Conservation (phyloP, 1,139 yeast genomes). For the Hemisphaericaspora xylofermentans region DNA sequence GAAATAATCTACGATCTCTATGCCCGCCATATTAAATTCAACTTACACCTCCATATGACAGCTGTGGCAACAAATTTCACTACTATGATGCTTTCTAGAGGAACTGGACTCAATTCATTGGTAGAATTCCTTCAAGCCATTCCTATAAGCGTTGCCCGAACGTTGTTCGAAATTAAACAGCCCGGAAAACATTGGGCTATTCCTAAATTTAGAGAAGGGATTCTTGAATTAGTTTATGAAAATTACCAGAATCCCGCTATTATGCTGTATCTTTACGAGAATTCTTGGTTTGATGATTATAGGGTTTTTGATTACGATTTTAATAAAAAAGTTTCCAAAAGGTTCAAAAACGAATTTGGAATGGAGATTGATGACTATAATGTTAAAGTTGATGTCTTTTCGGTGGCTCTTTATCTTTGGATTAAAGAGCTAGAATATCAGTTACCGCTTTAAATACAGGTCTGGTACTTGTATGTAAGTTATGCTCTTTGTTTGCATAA, state of each 20-base stretch:
- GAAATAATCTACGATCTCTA: constrained; percentile 6
- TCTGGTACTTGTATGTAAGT: not conserved
- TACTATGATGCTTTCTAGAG: not conserved
- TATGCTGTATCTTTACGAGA: not conserved
- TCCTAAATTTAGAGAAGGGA: constrained; percentile 1
- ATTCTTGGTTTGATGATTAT: constrained; percentile 5
- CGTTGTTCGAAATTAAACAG: not conserved
- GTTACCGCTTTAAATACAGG: constrained; percentile 1
- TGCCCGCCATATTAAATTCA: constrained; percentile 1
- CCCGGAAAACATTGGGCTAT: not conserved
- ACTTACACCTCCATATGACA: constrained; percentile 4
- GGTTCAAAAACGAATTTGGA: not conserved
- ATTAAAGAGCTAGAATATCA: constrained; percentile 5
- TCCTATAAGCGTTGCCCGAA: not conserved
- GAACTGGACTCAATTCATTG: constrained; percentile 1
- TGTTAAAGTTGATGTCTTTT: constrained; percentile 3
- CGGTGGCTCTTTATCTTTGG: constrained; percentile 5
- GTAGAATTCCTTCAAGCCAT: constrained; percentile 3
- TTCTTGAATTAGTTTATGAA: not conserved
- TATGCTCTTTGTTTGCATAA: not conserved
- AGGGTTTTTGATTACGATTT: constrained; percentile 4
- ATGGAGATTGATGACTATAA: constrained; percentile 1
- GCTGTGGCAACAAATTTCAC: constrained; percentile 4
- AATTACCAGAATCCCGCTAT: constrained; percentile 4
- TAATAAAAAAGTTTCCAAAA: not conserved